Percentiles rank a stretch among this genome's conserved stretches.
Evolutionary conservation across 768 basidiomycete genomes (phyloP).

Genomic region (Leccinum barrowsii): DNA sequence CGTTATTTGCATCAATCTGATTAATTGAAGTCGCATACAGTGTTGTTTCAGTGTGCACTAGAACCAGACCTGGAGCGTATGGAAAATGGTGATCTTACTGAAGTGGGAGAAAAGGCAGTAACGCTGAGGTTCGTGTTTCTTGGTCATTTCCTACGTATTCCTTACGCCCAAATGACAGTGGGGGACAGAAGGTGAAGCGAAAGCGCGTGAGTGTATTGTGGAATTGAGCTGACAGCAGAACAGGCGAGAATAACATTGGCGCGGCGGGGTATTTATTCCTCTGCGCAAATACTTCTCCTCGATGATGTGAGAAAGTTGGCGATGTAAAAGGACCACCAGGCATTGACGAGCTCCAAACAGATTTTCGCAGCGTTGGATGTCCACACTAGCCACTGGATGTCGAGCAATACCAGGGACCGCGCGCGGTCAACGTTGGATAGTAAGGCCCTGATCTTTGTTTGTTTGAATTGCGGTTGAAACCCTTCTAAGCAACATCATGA

Average conservation of each 20-base stretch:
- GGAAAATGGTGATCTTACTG: conserved; percentile 61
- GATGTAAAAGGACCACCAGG: not conserved
- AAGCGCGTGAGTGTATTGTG: no score
- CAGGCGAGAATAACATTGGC: conserved; percentile 52
- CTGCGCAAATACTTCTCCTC: conserved; percentile 58
- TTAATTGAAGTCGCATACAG: conserved; percentile 10
- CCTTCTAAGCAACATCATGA: conserved; percentile 43
- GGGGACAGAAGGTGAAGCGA: conserved; percentile 11
- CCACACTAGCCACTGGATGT: conserved; percentile 46
- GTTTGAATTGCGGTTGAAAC: not conserved
- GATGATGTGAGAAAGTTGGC: conserved; percentile 52
- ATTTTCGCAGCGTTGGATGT: conserved; percentile 58
- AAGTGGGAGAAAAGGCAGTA: conserved; percentile 68
- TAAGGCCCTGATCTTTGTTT: conserved; percentile 14
- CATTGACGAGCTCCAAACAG: not conserved
- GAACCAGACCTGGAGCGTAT: conserved; percentile 42
- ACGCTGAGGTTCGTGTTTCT: conserved; percentile 39
- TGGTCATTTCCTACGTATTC: not conserved
- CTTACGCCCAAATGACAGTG: not conserved
- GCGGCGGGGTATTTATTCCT: conserved; percentile 49
- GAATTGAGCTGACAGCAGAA: not conserved
- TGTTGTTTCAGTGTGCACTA: conserved; percentile 38
- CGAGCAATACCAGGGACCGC: conserved; percentile 28
- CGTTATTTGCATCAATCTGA: not conserved
- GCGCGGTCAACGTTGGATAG: conserved; percentile 32